These are phyloP conservation scores for Naganishia kalamii DNA, from an alignment of 768 basidiomycete genomes.

Conservation along the genomic window DNA sequence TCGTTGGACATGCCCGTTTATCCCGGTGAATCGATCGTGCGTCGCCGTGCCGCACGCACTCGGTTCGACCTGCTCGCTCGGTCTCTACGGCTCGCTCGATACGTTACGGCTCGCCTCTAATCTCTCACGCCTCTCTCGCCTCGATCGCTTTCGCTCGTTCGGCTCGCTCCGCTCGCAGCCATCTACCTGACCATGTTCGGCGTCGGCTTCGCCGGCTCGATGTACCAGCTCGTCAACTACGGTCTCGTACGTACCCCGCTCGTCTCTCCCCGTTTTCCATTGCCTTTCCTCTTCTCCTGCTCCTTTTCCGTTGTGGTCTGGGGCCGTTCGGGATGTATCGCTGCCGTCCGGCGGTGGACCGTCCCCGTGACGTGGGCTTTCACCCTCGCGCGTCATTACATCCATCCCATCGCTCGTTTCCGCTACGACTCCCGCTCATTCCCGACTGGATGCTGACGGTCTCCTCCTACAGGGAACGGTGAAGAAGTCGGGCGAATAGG, in stretches of 20 bases:
- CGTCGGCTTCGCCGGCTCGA: conserved; percentile 10
- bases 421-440: neutral
- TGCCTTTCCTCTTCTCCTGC: neutral
- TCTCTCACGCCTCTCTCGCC: neutral
- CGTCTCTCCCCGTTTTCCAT: neutral
- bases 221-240: conserved; percentile 19
- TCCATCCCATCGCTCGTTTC: neutral
- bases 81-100: neutral
- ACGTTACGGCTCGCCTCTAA: neutral
- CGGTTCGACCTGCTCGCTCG: neutral
- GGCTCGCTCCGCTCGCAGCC: neutral
- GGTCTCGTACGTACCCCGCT: conserved; percentile 3
- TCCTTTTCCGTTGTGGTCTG: too few species aligned
- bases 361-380: too few species aligned
- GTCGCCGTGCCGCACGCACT: too few species aligned
- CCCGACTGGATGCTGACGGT: too few species aligned
- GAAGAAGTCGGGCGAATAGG: conserved; percentile 6
- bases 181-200: conserved; percentile 17
- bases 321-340: neutral
- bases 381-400: too few species aligned
- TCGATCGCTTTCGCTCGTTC: neutral
- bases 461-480: conserved; percentile 14
- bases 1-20: too few species aligned
- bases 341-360: too few species aligned
- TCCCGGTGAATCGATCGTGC: too few species aligned